These are phyloP conservation scores for Pezicula neosporulosa DNA, from an alignment of 2,329 filamentous ascomycete genomes.

Conservation along the genomic window DNA sequence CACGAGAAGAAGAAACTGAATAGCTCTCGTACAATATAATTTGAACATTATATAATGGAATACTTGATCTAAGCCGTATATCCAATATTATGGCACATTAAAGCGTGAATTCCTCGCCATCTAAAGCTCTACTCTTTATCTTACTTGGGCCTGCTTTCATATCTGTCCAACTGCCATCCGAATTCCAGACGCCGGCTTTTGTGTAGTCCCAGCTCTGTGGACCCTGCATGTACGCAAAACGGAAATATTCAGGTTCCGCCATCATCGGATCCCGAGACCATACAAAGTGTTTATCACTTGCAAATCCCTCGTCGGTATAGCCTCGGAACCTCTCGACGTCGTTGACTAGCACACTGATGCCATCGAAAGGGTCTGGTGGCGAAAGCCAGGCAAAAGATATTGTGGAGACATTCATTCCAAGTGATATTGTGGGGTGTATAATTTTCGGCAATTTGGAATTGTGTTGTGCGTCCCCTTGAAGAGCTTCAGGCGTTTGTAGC, in stretches of 20 bases:
- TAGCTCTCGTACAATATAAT: no score
- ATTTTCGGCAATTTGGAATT: constrained; percentile 59
- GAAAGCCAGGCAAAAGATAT: constrained; percentile 30
- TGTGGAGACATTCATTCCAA: constrained; percentile 44
- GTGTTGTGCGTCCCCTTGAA: constrained; percentile 66
- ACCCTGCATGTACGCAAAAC: constrained; percentile 72
- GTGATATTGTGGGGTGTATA: constrained; percentile 41
- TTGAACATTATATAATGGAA: no score
- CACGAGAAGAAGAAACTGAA: no score
- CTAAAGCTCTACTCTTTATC: constrained; percentile 19
- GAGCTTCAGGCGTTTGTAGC: constrained; percentile 72
- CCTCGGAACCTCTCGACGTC: constrained; percentile 79
- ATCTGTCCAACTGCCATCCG: constrained; percentile 59
- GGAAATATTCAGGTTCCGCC: constrained; percentile 65
- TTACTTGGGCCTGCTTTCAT: constrained; percentile 43
- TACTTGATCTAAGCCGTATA: no score
- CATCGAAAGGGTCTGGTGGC: constrained; percentile 58
- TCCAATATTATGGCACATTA: not conserved
- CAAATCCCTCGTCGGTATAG: constrained; percentile 54
- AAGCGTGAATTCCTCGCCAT: constrained; percentile 11
- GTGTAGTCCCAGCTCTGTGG: constrained; percentile 67
- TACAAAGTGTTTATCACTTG: constrained; percentile 47
- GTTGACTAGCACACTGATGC: constrained; percentile 77
- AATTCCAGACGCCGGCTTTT: constrained; percentile 68
- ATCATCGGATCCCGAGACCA: constrained; percentile 51